Evolutionary conservation across 1,284 basidiomycete genomes (phyloP).

Genomic region (Peniophora sp.): DNA sequence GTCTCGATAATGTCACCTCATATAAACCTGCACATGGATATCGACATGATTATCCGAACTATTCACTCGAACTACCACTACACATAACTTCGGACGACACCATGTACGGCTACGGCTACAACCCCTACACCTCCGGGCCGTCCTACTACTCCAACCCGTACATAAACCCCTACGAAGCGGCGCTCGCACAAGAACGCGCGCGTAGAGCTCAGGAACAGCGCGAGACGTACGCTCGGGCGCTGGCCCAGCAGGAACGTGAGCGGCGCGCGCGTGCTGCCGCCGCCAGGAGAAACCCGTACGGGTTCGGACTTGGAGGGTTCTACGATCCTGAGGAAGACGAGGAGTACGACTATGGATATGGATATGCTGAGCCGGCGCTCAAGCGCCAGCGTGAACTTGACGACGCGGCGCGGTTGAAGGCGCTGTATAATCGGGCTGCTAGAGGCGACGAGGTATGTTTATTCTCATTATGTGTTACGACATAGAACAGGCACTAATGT

Average conservation of each 20-base stretch:
- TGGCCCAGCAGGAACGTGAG: neutral
- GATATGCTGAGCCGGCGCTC: neutral
- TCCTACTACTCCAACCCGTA: neutral
- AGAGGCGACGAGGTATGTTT: neutral
- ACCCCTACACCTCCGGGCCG: neutral
- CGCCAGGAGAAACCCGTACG: neutral
- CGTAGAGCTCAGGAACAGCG: neutral
- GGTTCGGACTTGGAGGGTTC: neutral
- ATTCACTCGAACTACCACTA: too few species aligned
- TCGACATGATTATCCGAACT: too few species aligned
- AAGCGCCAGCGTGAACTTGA: neutral
- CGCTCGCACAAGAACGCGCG: neutral
- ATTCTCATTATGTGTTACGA: too few species aligned
- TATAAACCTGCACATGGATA: too few species aligned
- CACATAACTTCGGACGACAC: too few species aligned
- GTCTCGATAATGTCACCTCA: too few species aligned
- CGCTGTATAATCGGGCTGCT: neutral
- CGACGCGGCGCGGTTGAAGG: neutral
- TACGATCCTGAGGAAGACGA: slow-evolving; percentile 1
- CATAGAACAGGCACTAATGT: too few species aligned
- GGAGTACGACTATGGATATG: neutral
- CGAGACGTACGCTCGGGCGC: neutral
- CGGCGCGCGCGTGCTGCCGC: neutral
- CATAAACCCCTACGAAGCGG: neutral
- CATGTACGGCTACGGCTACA: slow-evolving; percentile 1